Percentiles rank a stretch among this genome's conserved stretches.
Conservation (phyloP, 2,329 filamentous ascomycete species). For the Cladobotryum protrusum region DNA sequence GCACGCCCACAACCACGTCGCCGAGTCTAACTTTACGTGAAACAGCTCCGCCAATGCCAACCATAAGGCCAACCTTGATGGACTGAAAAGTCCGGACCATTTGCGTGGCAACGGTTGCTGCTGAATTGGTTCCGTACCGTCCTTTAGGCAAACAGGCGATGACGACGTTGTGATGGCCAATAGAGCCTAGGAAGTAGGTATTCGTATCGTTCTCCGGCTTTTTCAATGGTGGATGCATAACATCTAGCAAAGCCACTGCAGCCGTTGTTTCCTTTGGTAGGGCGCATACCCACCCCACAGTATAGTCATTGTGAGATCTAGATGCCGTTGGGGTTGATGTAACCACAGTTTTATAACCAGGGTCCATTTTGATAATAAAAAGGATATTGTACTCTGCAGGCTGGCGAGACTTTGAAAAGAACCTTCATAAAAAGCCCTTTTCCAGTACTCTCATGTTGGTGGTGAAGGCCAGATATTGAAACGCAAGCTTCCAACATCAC, state of each 20-base stretch:
- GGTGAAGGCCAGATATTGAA: too few relatives aligned
- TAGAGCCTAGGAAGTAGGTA: background rate
- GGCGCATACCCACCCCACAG: background rate
- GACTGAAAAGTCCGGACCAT: background rate
- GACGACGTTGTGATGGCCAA: background rate
- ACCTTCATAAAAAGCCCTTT: too few relatives aligned
- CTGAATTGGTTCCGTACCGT: background rate
- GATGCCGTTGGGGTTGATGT: too few relatives aligned
- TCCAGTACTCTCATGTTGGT: too few relatives aligned
- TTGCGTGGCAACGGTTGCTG: background rate
- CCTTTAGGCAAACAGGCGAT: background rate
- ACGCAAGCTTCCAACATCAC: too few relatives aligned
- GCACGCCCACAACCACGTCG: background rate
- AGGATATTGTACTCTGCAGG: too few relatives aligned
- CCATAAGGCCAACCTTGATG: background rate
- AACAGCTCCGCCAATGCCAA: background rate
- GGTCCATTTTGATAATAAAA: too few relatives aligned
- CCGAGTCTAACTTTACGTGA: background rate
- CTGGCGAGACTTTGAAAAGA: too few relatives aligned
- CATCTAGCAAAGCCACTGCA: background rate
- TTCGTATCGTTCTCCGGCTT: background rate
- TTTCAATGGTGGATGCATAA: background rate
- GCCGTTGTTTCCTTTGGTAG: background rate
- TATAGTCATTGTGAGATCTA: background rate
- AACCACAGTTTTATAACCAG: too few relatives aligned